phyloP scores from a whole-genome alignment of 129 eudicot genomes.

The Glebionis coronaria region DNA sequence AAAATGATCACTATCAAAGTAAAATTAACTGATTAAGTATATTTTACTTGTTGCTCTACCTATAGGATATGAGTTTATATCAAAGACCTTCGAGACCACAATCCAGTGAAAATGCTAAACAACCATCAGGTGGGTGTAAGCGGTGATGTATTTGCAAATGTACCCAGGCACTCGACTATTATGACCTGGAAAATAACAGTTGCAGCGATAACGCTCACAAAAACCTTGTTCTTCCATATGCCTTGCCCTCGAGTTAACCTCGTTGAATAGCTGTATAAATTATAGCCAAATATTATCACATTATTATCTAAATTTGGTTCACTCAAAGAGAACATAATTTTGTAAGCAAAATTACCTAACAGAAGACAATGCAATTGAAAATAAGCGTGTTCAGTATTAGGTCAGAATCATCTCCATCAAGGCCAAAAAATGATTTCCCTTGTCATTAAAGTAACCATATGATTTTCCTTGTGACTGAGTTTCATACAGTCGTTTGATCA shows the following conservation, averaged over 20 bases:
- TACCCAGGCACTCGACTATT: conserved; percentile 69
- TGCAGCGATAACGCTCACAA: conserved; percentile 52
- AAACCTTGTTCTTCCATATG: conserved; percentile 68
- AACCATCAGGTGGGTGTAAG: conserved; percentile 61
- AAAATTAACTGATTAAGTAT: too few species aligned
- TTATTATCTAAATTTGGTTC: background rate
- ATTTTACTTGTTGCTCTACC: too few species aligned
- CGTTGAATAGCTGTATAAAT: conserved; percentile 75
- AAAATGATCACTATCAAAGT: background rate
- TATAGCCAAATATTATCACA: background rate
- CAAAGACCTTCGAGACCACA: too few species aligned
- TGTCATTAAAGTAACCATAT: too few species aligned
- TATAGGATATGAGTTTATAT: too few species aligned
- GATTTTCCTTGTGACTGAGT: too few species aligned
- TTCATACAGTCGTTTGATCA: too few species aligned
- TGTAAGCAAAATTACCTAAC: conserved; percentile 58
- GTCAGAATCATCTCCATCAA: conserved; percentile 48
- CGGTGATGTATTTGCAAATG: conserved; percentile 80
- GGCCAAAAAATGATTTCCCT: conserved; percentile 42
- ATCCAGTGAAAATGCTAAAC: conserved; percentile 59
- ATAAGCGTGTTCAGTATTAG: conserved; percentile 75
- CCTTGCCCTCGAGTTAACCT: conserved; percentile 84
- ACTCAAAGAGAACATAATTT: background rate
- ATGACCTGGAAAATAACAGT: conserved; percentile 74
- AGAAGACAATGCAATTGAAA: conserved; percentile 85